Base-by-base conservation (phyloP, 2,329 filamentous ascomycete species). In the Penicillium sp. region DNA sequence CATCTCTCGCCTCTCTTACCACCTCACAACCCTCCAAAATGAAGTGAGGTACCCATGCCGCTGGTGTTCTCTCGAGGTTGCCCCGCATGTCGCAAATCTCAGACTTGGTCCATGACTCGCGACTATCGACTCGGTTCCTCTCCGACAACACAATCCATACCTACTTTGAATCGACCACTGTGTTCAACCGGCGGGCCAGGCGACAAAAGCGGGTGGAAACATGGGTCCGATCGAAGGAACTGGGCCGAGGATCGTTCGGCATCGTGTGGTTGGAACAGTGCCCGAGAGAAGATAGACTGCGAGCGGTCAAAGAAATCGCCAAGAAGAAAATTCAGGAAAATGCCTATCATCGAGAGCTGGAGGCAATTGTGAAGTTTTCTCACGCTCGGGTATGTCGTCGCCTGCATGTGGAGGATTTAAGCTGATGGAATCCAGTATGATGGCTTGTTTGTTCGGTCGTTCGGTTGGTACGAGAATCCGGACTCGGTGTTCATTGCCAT, bases 81-180 rank as follows among this genome's bases (percentile, higher is more conserved):
- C 50, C 48, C 48, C 51, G 49, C 46, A 58, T 56, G 55, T 56
- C 55, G 31, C 53, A 54, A 43, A 5, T 53, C 21, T 55, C 57
- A 6, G 58, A 58, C 45, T 53, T 60, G 11, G 53, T 57, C 34
- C 49, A 50, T 27, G 58, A 58, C 50, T 53, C 58, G 36, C 56
- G 48, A 36, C 46, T 60, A 24, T 38, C 42, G n/a, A 56, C 50
- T 24, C 56, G 53, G 14, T 34, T 54, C 43, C 53, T 54, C 24
- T 29, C 45, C 21, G 50, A 53, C n/a, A 44, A 41, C 31, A 56
- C 48, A 21, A 60, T 43, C n/a, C 56, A 56, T 45, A 59, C 56
- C 7, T 60, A 56, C 44, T 40, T 58, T 13, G 56, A 60, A 29
- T 56, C 53, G 1, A 51, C 45, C 3, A 48, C 42, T 16, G 45